Percentiles rank a stretch among this genome's conserved stretches.
phyloP scores from a whole-genome alignment of 441 rosid species.

The Arabidopsis lyrata region DNA sequence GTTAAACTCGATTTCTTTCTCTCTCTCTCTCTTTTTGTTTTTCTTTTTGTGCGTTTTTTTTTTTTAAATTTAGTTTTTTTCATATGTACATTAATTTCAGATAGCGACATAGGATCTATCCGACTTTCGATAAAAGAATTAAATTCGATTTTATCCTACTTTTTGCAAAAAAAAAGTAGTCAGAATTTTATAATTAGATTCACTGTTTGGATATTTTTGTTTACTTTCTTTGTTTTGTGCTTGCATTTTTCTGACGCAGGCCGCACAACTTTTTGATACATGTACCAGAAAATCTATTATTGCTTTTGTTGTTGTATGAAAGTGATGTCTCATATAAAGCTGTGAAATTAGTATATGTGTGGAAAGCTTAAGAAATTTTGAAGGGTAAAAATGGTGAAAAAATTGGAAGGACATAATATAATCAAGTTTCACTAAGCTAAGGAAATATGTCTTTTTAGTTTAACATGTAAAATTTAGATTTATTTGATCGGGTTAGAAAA shows the following conservation, averaged over 20 bases:
- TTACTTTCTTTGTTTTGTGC: slow-evolving; percentile 18
- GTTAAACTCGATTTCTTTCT: slow-evolving; percentile 31
- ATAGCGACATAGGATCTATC: slow-evolving; percentile 27
- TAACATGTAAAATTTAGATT: neutral
- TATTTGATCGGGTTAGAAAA: neutral
- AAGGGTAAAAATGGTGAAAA: neutral
- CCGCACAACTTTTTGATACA: slow-evolving; percentile 33
- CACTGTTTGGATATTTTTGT: slow-evolving; percentile 8
- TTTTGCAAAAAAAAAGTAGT: neutral
- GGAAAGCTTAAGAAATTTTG: neutral
- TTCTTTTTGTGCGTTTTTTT: neutral
- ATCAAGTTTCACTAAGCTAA: neutral
- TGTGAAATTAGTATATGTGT: neutral
- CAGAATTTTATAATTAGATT: neutral
- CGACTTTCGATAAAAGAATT: neutral
- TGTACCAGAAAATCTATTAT: slow-evolving; percentile 30
- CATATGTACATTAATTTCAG: slow-evolving; percentile 6
- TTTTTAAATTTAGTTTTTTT: neutral
- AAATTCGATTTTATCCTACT: neutral
- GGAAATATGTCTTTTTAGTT: neutral
- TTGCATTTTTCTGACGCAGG: slow-evolving; percentile 14
- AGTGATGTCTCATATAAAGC: slow-evolving; percentile 27
- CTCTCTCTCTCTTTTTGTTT: neutral
- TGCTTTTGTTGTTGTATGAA: slow-evolving; percentile 7
- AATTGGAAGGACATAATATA: neutral